Evolutionary conservation across 2,329 filamentous ascomycete genomes (phyloP).

Genomic region (Arachnomyces sp.): DNA sequence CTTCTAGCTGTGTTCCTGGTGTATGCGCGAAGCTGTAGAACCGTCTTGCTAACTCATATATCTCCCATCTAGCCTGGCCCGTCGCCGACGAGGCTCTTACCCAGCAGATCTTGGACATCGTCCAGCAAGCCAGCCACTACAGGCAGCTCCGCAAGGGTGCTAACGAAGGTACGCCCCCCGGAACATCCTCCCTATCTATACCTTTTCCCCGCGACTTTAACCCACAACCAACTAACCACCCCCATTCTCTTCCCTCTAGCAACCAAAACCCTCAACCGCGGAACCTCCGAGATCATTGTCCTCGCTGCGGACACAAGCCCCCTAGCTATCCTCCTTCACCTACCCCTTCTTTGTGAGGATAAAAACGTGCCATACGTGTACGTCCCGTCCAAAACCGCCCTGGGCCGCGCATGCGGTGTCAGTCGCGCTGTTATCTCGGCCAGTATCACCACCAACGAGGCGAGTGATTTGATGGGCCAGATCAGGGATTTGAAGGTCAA

Average conservation of each 20-base stretch:
- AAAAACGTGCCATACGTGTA: constrained; percentile 65
- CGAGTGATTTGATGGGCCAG: constrained; percentile 55
- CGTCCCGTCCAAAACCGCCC: constrained; percentile 67
- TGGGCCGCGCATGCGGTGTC: constrained; percentile 76
- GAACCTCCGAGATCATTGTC: constrained; percentile 81
- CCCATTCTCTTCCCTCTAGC: constrained; percentile 27
- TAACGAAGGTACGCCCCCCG: constrained; percentile 52
- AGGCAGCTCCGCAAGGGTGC: constrained; percentile 82
- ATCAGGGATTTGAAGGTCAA: no score
- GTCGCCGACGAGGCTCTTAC: constrained; percentile 65
- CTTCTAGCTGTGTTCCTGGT: no score
- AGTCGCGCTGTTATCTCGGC: constrained; percentile 70
- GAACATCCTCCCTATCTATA: neutral
- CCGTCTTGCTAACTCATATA: neutral
- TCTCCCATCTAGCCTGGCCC: constrained; percentile 50
- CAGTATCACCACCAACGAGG: constrained; percentile 76
- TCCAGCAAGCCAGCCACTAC: constrained; percentile 57
- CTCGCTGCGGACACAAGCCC: constrained; percentile 78
- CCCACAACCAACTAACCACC: constrained; percentile 4
- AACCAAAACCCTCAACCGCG: constrained; percentile 85
- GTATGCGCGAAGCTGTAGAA: neutral
- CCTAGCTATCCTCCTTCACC: constrained; percentile 77
- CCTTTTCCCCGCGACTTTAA: constrained; percentile 1
- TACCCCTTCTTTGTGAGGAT: constrained; percentile 76
- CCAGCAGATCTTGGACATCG: constrained; percentile 73